Evolutionary conservation across 2,329 filamentous ascomycete species (phyloP).

Genomic region (Epichloe gansuensis): DNA sequence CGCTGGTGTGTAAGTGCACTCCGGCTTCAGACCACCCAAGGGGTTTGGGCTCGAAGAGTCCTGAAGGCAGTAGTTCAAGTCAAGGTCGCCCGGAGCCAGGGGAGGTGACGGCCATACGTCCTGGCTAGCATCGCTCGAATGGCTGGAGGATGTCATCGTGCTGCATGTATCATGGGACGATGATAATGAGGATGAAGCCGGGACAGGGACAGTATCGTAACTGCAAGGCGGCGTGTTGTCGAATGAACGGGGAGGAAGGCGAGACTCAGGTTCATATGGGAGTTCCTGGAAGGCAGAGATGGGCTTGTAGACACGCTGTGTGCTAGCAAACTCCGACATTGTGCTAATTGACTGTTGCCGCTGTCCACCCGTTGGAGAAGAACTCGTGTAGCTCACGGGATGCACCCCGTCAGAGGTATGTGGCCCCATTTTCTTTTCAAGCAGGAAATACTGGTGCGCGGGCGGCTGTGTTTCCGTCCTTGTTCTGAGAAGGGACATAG

Average conservation of each 20-base stretch:
- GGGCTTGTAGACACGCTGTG: slow-evolving; percentile 14
- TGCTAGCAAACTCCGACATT: slow-evolving; percentile 14
- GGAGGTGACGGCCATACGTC: slow-evolving; percentile 25
- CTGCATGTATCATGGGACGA: slow-evolving; percentile 11
- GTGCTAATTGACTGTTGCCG: slow-evolving; percentile 17
- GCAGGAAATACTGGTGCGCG: slow-evolving; percentile 7
- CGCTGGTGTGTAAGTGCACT: background rate
- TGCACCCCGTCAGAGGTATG: slow-evolving; percentile 16
- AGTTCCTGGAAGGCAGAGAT: slow-evolving; percentile 12
- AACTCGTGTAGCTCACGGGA: slow-evolving; percentile 21
- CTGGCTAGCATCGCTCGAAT: slow-evolving; percentile 8
- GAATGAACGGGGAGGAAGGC: slow-evolving; percentile 5
- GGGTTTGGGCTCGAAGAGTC: background rate
- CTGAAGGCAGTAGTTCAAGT: slow-evolving; percentile 2
- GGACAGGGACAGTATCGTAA: slow-evolving; percentile 8
- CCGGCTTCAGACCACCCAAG: background rate
- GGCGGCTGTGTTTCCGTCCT: background rate
- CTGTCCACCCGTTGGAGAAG: slow-evolving; percentile 12
- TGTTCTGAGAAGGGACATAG: background rate
- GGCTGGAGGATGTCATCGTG: slow-evolving; percentile 1
- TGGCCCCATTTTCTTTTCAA: slow-evolving; percentile 15
- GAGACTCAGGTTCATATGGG: slow-evolving; percentile 12
- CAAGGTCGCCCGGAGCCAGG: slow-evolving; percentile 1
- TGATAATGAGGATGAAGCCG: slow-evolving; percentile 11
- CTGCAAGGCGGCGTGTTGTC: background rate